Percentiles rank a stretch among this genome's conserved stretches.
These are phyloP conservation scores for Chalara sp. DNA, from an alignment of 2,329 filamentous ascomycete species.

Conservation along the genomic window DNA sequence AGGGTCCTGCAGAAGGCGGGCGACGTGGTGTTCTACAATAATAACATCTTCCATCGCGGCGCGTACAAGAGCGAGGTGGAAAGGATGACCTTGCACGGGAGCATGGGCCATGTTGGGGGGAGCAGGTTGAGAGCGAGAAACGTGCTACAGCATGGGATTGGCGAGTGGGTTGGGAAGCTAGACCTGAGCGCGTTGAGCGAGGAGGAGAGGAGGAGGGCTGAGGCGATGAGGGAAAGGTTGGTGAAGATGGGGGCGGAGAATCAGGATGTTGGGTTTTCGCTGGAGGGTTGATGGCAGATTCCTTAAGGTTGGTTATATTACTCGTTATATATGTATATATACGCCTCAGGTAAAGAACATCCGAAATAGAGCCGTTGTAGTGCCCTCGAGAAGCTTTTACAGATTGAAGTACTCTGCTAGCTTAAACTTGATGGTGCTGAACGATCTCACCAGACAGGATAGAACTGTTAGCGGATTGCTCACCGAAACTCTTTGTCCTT, in stretches of 20 bases:
- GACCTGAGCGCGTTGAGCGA: conserved; percentile 42
- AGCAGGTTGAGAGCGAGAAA: conserved; percentile 56
- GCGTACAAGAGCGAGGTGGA: conserved; percentile 54
- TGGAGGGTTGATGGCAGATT: conserved; percentile 36
- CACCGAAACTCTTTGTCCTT: too few species aligned
- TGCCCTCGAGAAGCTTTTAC: too few species aligned
- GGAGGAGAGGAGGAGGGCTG: conserved; percentile 41
- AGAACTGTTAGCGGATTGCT: too few species aligned
- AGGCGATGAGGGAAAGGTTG: conserved; percentile 56
- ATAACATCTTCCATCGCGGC: conserved; percentile 76
- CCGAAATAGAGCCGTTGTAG: too few species aligned
- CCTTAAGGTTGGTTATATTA: too few species aligned
- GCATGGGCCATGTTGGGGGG: conserved; percentile 54
- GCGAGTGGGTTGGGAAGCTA: conserved; percentile 54
- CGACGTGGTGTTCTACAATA: conserved; percentile 83
- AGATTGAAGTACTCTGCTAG: too few species aligned
- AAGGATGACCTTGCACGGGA: conserved; percentile 66
- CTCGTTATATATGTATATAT: too few species aligned
- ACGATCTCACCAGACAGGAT: too few species aligned
- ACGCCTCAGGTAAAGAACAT: too few species aligned
- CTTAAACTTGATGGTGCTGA: too few species aligned
- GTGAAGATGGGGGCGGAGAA: conserved; percentile 54
- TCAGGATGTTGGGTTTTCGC: conserved; percentile 57
- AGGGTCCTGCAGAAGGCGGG: conserved; percentile 63
- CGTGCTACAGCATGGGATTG: conserved; percentile 69